Evolutionary conservation across 345 rosid species (phyloP).

Genomic region (Turritis glabra): DNA sequence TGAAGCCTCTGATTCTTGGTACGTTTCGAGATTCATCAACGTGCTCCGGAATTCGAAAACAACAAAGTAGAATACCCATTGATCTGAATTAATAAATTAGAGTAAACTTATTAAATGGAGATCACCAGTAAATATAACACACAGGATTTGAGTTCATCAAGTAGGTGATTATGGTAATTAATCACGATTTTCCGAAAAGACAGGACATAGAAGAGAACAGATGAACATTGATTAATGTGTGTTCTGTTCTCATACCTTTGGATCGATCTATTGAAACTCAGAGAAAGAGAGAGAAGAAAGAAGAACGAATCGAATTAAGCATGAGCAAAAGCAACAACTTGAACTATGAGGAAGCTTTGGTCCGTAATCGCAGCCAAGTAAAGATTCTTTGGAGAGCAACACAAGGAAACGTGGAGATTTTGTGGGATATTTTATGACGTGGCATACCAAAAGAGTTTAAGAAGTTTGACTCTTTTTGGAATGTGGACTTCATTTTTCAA

Average conservation of each 20-base stretch:
- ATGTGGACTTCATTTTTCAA: neutral
- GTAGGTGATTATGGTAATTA: neutral
- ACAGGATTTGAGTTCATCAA: neutral
- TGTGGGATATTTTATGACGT: constrained; percentile 23
- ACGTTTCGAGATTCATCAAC: constrained; percentile 4
- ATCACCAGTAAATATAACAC: neutral
- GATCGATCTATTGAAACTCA: neutral
- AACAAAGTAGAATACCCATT: constrained; percentile 30
- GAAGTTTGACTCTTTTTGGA: constrained; percentile 14
- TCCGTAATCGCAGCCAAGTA: constrained; percentile 33
- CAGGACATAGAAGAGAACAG: neutral
- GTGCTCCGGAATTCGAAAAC: constrained; percentile 13
- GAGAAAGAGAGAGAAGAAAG: neutral
- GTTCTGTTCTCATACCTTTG: constrained; percentile 7
- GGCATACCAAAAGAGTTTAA: constrained; percentile 2
- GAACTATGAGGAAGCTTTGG: constrained; percentile 3
- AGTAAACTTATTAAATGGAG: neutral
- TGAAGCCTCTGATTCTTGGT: neutral
- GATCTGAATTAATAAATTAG: constrained; percentile 6
- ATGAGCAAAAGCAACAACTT: constrained; percentile 15
- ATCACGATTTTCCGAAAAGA: neutral
- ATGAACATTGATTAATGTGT: neutral
- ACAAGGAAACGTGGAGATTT: constrained; percentile 30
- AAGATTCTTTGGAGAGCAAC: constrained; percentile 29
- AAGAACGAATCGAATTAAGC: constrained; percentile 15